Base-by-base conservation (phyloP, 768 basidiomycete species). In the Mycena olivaceomarginata region DNA sequence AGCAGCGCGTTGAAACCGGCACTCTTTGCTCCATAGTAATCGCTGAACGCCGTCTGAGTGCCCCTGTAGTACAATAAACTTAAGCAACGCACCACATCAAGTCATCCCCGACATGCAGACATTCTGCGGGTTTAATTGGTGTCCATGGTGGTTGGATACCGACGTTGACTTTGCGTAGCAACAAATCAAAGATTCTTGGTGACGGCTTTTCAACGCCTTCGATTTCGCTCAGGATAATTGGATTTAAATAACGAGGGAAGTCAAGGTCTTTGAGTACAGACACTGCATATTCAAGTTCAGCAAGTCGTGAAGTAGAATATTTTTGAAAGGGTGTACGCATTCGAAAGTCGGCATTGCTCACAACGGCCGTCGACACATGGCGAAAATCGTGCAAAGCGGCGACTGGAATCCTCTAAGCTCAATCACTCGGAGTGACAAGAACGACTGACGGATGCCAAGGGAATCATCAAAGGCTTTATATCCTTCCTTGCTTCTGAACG, bases 41-140 rank as follows among this genome's bases (percentile, higher is more conserved):
- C 95, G 66, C 95, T 96, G 25, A 40, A 7, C 31, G 73, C 40
- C n/a, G 20, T 51, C 72, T 68, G 64, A 70, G 56, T 53, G 65
- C 68, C 39, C 53, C 69, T n/a, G 39, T 40, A 12, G 40, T 10
- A 15, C 31, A 40, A 7, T 12, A n/a, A 67, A 64, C 16, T 31
- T 5, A 60, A 41, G 20, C n/a, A 57, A 77, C 90, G 77, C 79
- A 95, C 95, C 90, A 89, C 65, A 88, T 82, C 41, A 95, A 82
- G 77, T 96, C 95, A 81, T 97, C 95, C 0, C 96, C 96, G 53
- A 96, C 90, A 78, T 97, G 95, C 22, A 96, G 81, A 46, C 89
- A 90, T 80, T 94, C 87, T 39, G 82, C 80, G 1, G 86, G 81
- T 11, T 72, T 69, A 31, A 92, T 86, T 18, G 77, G 76, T 16